Evolutionary conservation across 2,329 filamentous ascomycete genomes (phyloP).

Genomic region (Botryotinia globosa): DNA sequence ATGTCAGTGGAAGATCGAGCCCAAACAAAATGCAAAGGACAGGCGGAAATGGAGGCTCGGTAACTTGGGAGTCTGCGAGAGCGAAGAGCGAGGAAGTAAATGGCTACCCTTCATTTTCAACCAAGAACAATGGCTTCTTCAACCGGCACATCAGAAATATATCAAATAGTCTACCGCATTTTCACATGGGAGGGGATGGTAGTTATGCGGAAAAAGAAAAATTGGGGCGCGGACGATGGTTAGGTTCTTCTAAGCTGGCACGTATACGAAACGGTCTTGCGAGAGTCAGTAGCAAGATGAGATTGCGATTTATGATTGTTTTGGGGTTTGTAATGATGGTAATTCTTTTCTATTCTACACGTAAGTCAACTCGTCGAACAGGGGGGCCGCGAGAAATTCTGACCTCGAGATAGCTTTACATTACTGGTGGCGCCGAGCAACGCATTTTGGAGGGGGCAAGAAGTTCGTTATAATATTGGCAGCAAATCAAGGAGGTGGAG

Average conservation of each 20-base stretch:
- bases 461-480: slow-evolving; percentile 93
- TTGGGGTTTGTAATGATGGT: slow-evolving; percentile 59
- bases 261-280: slow-evolving; percentile 47
- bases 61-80: slow-evolving; percentile 81
- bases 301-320: slow-evolving; percentile 59
- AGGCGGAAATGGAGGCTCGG: slow-evolving; percentile 53
- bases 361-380: slow-evolving; percentile 54
- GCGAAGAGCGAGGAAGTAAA: slow-evolving; percentile 70
- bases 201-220: slow-evolving; percentile 76
- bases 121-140: slow-evolving; percentile 83
- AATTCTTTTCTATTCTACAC: slow-evolving; percentile 67
- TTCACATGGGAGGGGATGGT: slow-evolving; percentile 51
- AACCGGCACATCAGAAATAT: slow-evolving; percentile 77
- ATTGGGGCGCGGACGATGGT: slow-evolving; percentile 58
- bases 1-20: slow-evolving; percentile 63
- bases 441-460: slow-evolving; percentile 75
- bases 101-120: slow-evolving; percentile 76
- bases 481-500: slow-evolving; percentile 91
- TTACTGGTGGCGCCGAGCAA: slow-evolving; percentile 67
- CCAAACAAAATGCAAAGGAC: slow-evolving; percentile 49
- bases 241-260: slow-evolving; percentile 46
- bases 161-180: slow-evolving; percentile 74
- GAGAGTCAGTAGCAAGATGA: slow-evolving; percentile 62
- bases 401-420: slow-evolving; percentile 35
- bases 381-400: slow-evolving; percentile 3